Evolutionary conservation across 495 filamentous ascomycete species (phyloP), one percentile per base, ranked within the genome.

Genomic region (Daldinia childiae): DNA sequence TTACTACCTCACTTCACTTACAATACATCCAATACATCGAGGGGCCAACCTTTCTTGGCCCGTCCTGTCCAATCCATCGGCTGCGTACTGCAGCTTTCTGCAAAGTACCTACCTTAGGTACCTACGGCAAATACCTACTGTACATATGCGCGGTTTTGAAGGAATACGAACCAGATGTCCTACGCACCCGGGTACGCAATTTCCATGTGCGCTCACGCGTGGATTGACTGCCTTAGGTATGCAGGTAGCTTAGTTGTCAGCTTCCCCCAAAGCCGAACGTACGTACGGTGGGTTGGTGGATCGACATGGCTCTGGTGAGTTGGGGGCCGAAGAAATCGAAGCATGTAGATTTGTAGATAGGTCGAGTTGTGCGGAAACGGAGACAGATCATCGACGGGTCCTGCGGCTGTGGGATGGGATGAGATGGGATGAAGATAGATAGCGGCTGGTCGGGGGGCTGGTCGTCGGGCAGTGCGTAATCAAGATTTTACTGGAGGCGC

Each of bases 401-500:
- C 43, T 54, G 14, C 50, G 30, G 64, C 64, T 55, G 34, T 36
- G 48, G 45, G 26, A 36, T 62, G 26, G 14, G 26, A 17, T 29
- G 12, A 8, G 48, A 54, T 29, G 24, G 19, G 48, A 54, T 14
- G 19, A 24, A 71, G 50, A 58, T 66, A 24, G 51, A 39, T 51
- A 43, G 38, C 32, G 62, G 39, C 48, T 62, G 58, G 63, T 48
- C 5, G 43, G 21, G 29, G 56, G 64, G 69, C 58, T 60, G 58
- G 26, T 27, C n/a, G 19, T 48, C 15, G 15, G 24, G 27, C 50
- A 54, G 50, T 30, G 34, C 41, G 36, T 60, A 60, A 62, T 50
- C 58, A 63, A 61, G 51, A 54, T 66, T 32, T 43, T 39, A 66
- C 68, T 71, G 62, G 62, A 71, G 62, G 50, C 58, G 68, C 48